Percentiles rank a stretch among this genome's conserved stretches.
phyloP scores from a whole-genome alignment of 306 rosid species.

The Fragaria vesca region DNA sequence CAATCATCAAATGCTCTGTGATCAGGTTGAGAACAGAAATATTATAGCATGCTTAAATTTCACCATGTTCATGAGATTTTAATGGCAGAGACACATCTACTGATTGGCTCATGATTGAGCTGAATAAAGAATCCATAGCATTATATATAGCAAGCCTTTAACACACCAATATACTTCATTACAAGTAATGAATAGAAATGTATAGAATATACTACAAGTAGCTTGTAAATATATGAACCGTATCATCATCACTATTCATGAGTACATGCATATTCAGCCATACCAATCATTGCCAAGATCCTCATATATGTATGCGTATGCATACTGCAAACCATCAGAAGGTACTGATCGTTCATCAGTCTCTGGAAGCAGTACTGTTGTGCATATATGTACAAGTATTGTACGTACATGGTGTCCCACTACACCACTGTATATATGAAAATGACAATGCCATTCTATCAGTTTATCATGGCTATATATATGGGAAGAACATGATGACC shows the following conservation, averaged over 20 bases:
- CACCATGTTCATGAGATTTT: neutral
- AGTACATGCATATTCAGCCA: neutral
- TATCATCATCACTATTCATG: neutral
- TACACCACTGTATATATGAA: neutral
- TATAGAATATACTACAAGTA: neutral
- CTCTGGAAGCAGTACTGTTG: neutral
- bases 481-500: neutral
- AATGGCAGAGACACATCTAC: neutral
- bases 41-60: neutral
- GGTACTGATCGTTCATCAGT: neutral
- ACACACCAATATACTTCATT: neutral
- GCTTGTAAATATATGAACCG: neutral
- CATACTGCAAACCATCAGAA: neutral
- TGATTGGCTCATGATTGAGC: constrained; percentile 4
- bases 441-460: constrained; percentile 2
- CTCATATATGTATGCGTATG: neutral
- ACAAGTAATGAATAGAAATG: neutral
- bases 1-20: neutral
- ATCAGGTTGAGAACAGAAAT: neutral
- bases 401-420: constrained; percentile 7
- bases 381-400: neutral
- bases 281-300: neutral
- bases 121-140: neutral
- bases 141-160: neutral
- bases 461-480: neutral